Conservation (phyloP, 2,329 filamentous ascomycete species). For the Fusarium verticillioides region DNA sequence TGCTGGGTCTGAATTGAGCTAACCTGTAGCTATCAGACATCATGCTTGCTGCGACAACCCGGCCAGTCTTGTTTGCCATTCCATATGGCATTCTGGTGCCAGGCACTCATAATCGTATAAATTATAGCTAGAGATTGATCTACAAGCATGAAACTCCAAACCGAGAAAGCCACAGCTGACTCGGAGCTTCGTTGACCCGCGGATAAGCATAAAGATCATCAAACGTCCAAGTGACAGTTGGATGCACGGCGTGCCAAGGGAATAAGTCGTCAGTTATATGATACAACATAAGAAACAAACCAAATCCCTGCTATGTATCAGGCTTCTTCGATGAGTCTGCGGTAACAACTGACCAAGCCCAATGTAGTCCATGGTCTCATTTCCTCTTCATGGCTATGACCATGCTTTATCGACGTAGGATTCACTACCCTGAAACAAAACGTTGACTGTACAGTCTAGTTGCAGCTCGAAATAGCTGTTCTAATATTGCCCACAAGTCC, state of each 20-base stretch:
- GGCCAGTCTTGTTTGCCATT: neutral
- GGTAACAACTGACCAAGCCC: neutral
- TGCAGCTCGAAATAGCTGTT: too few species aligned
- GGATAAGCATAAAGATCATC: neutral
- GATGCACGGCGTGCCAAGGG: neutral
- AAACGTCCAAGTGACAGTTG: neutral
- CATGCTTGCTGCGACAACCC: neutral
- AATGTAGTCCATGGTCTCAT: neutral
- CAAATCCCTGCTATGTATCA: neutral
- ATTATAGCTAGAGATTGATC: neutral
- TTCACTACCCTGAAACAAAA: neutral
- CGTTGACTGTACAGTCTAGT: neutral
- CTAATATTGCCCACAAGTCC: rapidly evolving
- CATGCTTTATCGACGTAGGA: neutral
- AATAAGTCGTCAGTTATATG: neutral
- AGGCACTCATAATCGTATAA: neutral
- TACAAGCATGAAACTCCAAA: neutral
- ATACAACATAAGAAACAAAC: neutral
- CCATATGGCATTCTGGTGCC: neutral
- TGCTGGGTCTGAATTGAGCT: neutral
- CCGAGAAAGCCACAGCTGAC: neutral
- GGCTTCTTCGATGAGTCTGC: too few species aligned
- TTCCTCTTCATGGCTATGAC: neutral
- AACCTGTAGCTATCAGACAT: neutral
- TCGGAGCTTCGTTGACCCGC: neutral